These are phyloP conservation scores for Lachnellula subtilissima DNA, from an alignment of 2,329 filamentous ascomycete species.

Conservation along the genomic window DNA sequence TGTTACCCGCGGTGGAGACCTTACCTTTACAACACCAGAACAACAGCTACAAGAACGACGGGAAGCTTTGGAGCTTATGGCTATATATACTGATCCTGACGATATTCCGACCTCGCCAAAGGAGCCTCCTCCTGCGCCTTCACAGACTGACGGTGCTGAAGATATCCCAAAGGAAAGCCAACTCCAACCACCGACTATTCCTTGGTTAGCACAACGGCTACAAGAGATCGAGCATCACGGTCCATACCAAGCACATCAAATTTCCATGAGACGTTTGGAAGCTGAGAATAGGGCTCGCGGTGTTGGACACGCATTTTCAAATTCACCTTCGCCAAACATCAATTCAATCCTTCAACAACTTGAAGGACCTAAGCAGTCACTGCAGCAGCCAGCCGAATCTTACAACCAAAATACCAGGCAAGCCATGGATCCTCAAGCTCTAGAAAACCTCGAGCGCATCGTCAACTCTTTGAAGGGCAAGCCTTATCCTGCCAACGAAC, in stretches of 20 bases:
- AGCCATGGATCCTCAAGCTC: slow-evolving; percentile 16
- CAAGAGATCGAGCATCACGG: slow-evolving; percentile 29
- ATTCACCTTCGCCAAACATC: slow-evolving; percentile 9
- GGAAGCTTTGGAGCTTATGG: slow-evolving; percentile 57
- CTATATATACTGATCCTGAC: slow-evolving; percentile 30
- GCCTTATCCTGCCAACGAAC: slow-evolving; percentile 46
- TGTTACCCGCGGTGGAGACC: slow-evolving; percentile 49
- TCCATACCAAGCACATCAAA: slow-evolving; percentile 21
- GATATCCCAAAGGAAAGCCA: slow-evolving; percentile 9
- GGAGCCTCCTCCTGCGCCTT: slow-evolving; percentile 22
- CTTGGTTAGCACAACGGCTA: slow-evolving; percentile 27
- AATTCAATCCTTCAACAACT: slow-evolving; percentile 17
- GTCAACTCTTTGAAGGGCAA: slow-evolving; percentile 39
- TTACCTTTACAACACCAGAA: slow-evolving; percentile 49
- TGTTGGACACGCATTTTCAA: not conserved
- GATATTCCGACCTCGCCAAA: slow-evolving; percentile 33
- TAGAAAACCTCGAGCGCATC: slow-evolving; percentile 20
- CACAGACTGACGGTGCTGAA: slow-evolving; percentile 9
- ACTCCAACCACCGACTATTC: slow-evolving; percentile 23
- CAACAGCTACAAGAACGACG: slow-evolving; percentile 52
- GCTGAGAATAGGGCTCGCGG: slow-evolving; percentile 5
- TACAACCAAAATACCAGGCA: not conserved
- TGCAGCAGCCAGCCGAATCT: not conserved
- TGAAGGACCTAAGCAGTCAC: slow-evolving; percentile 2
- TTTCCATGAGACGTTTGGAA: slow-evolving; percentile 20